A percentile compares a stretch with the other conserved stretches of the same genome.
These are phyloP conservation scores for Yamadazyma friedrichii DNA, from an alignment of 1,139 yeast species.

Conservation along the genomic window DNA sequence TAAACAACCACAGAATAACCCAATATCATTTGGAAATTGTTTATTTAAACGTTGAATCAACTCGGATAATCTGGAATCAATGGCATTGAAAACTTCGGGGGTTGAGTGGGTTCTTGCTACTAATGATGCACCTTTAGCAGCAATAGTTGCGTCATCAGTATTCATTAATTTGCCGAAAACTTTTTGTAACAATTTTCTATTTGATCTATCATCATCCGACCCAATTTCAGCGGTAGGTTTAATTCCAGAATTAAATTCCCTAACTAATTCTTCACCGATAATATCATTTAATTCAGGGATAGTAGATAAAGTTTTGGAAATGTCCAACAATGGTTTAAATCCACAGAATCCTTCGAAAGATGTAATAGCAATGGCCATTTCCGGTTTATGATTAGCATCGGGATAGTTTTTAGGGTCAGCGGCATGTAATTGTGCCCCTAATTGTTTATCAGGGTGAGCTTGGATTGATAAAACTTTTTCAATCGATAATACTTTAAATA, in stretches of 20 bases:
- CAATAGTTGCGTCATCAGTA: conserved; percentile 57
- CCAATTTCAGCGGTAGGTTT: conserved; percentile 44
- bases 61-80: conserved; percentile 57
- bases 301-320: conserved; percentile 61
- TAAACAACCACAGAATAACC: conserved; percentile 93
- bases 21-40: conserved; percentile 92
- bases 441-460: conserved; percentile 93
- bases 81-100: conserved; percentile 47
- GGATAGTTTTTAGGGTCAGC: conserved; percentile 93
- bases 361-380: conserved; percentile 97
- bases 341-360: conserved; percentile 98
- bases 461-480: conserved; percentile 91
- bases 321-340: conserved; percentile 82
- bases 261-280: conserved; percentile 61
- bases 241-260: conserved; percentile 51
- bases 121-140: conserved; percentile 54
- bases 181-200: conserved; percentile 65
- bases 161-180: conserved; percentile 85
- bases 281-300: conserved; percentile 75
- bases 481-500: conserved; percentile 91
- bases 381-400: conserved; percentile 98
- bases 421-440: conserved; percentile 74
- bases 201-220: conserved; percentile 46
- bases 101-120: conserved; percentile 57
- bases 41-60: conserved; percentile 73